Percentiles rank a stretch among this genome's conserved stretches.
These are phyloP conservation scores for Actinidia chinensis DNA, from an alignment of 179 eudicot species.

Conservation along the genomic window DNA sequence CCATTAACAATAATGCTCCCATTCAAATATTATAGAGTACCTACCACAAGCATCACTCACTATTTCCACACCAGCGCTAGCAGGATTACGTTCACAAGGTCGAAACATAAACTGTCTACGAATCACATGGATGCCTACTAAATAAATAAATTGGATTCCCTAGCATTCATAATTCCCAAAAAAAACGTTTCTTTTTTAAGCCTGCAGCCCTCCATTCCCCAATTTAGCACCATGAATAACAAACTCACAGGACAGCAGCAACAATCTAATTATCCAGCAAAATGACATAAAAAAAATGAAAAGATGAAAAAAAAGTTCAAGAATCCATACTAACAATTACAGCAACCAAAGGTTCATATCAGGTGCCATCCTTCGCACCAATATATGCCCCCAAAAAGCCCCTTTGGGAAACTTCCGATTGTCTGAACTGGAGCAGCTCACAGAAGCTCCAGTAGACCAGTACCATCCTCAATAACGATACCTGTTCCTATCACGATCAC, in stretches of 20 bases:
- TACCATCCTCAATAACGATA: conserved; percentile 27
- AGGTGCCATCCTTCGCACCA: neutral
- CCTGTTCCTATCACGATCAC: conserved; percentile 48
- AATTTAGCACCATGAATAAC: neutral
- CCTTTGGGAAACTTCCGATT: too few species aligned
- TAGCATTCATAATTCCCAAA: too few species aligned
- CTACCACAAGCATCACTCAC: too few species aligned
- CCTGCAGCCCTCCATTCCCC: neutral
- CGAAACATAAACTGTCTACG: too few species aligned
- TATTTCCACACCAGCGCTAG: too few species aligned
- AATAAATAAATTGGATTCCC: too few species aligned
- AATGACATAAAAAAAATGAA: neutral
- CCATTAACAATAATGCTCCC: too few species aligned
- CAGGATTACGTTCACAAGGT: too few species aligned
- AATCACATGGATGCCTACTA: too few species aligned
- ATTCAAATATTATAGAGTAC: too few species aligned
- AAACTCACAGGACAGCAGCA: conserved; percentile 3
- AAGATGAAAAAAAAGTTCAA: neutral
- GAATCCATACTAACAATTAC: neutral
- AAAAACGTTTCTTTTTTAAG: too few species aligned
- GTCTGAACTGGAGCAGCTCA: neutral
- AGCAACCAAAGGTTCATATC: neutral
- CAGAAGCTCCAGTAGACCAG: neutral
- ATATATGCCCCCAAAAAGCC: too few species aligned
- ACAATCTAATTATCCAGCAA: neutral